Evolutionary conservation across 208 protist genomes (phyloP).

Genomic region (Leishmania aethiopica): DNA sequence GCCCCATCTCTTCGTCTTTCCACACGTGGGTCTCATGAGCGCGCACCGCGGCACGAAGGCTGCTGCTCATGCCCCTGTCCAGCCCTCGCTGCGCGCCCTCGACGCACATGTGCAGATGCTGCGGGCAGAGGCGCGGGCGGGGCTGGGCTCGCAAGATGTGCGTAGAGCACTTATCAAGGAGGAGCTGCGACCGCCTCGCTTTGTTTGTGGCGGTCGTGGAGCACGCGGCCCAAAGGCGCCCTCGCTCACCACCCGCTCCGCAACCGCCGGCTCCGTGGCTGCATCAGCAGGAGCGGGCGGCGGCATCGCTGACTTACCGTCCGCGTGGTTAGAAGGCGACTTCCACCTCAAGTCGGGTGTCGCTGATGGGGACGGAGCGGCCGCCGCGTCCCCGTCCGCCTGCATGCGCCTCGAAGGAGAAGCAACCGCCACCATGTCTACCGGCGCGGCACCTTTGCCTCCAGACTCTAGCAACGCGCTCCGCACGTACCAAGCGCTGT

Average conservation of each 20-base stretch:
- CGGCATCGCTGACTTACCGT: slow-evolving; percentile 7
- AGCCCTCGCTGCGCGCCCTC: slow-evolving; percentile 7
- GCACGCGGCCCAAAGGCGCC: not conserved
- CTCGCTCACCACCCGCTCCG: not conserved
- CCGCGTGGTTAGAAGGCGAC: slow-evolving; percentile 26
- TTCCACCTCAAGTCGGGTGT: slow-evolving; percentile 7
- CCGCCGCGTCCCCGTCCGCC: not conserved
- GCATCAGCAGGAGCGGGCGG: not conserved
- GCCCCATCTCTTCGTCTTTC: not conserved
- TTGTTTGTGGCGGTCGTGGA: not conserved
- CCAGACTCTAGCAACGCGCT: not conserved
- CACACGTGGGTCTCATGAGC: not conserved
- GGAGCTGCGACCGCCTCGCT: slow-evolving; percentile 18
- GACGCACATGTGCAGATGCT: slow-evolving; percentile 32
- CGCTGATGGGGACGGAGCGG: not conserved
- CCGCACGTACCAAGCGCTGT: slow-evolving; percentile 21
- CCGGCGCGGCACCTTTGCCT: not conserved
- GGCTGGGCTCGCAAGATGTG: slow-evolving; percentile 41
- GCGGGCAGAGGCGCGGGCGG: slow-evolving; percentile 35
- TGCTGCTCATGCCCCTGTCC: not conserved
- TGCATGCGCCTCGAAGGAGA: not conserved
- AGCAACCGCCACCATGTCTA: not conserved
- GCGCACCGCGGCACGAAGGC: not conserved
- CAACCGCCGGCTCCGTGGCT: not conserved
- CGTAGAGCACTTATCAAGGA: slow-evolving; percentile 46